phyloP scores from a whole-genome alignment of 257 asterid genomes.

The Solanum chmielewskii region DNA sequence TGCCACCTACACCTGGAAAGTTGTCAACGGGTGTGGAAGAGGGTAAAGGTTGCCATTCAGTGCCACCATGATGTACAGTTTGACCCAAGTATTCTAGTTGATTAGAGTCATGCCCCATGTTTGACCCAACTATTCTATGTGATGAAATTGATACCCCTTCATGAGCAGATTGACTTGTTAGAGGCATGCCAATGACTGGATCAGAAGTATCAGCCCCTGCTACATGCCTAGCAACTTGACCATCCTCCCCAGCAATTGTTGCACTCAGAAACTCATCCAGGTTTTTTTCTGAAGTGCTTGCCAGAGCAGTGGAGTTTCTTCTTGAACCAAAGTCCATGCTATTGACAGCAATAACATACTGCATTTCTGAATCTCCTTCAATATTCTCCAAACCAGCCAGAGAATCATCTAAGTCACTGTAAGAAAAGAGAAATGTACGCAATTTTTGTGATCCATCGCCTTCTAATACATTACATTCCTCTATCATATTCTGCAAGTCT shows the following conservation, averaged over 20 bases:
- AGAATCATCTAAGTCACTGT: slow-evolving; percentile 51
- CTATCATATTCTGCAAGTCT: slow-evolving; percentile 89
- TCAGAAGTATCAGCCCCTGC: slow-evolving; percentile 9
- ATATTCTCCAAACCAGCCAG: slow-evolving; percentile 40
- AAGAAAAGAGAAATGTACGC: slow-evolving; percentile 57
- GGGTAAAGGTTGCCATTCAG: slow-evolving; percentile 33
- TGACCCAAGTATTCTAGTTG: slow-evolving; percentile 25
- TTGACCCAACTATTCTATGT: slow-evolving; percentile 19
- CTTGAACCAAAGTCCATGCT: slow-evolving; percentile 68
- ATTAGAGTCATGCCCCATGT: slow-evolving; percentile 17
- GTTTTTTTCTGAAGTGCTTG: slow-evolving; percentile 44
- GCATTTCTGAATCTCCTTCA: slow-evolving; percentile 63
- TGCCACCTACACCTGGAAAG: slow-evolving; percentile 17
- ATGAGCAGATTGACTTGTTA: slow-evolving; percentile 31
- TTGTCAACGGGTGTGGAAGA: slow-evolving; percentile 19
- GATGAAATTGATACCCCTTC: slow-evolving; percentile 21
- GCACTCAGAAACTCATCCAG: slow-evolving; percentile 56
- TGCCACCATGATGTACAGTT: slow-evolving; percentile 24
- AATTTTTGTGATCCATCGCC: slow-evolving; percentile 66
- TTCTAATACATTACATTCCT: slow-evolving; percentile 51
- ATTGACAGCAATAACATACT: slow-evolving; percentile 74
- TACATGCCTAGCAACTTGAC: slow-evolving; percentile 14
- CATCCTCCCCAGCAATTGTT: slow-evolving; percentile 35
- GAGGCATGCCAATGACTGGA: slow-evolving; percentile 21
- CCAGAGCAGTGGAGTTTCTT: slow-evolving; percentile 48